Evolutionary conservation across 2,329 filamentous ascomycete genomes (phyloP).

Genomic region (Trichoderma brevicompactum): DNA sequence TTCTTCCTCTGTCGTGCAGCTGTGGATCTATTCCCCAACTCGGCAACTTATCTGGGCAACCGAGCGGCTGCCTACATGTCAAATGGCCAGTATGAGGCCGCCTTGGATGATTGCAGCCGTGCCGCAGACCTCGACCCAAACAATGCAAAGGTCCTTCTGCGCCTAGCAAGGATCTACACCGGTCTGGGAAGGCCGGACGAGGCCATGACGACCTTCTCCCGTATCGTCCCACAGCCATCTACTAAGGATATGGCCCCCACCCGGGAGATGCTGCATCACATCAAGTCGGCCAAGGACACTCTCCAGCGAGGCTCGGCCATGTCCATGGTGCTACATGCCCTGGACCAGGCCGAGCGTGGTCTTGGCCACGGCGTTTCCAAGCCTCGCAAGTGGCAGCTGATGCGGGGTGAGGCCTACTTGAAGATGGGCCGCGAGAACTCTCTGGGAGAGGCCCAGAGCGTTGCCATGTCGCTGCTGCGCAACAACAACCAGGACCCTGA

Average conservation of each 20-base stretch:
- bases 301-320: constrained; percentile 75
- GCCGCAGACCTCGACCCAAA: constrained; percentile 82
- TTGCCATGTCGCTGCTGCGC: constrained; percentile 85
- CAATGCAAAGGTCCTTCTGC: constrained; percentile 86
- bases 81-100: constrained; percentile 75
- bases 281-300: constrained; percentile 78
- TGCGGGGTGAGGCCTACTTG: constrained; percentile 89
- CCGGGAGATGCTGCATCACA: constrained; percentile 80
- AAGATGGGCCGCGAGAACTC: constrained; percentile 91
- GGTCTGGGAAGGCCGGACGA: constrained; percentile 84
- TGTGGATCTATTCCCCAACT: constrained; percentile 82
- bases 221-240: constrained; percentile 78
- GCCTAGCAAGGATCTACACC: constrained; percentile 88
- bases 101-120: constrained; percentile 82
- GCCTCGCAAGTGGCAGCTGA: constrained; percentile 90
- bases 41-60: constrained; percentile 91
- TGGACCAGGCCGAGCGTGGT: constrained; percentile 85
- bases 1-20: constrained; percentile 57
- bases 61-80: constrained; percentile 94
- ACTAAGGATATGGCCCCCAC: constrained; percentile 86
- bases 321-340: constrained; percentile 88
- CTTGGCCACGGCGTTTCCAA: constrained; percentile 75
- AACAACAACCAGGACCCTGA: constrained; percentile 91
- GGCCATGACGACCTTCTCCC: constrained; percentile 78
- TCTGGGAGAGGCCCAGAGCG: constrained; percentile 87